These are phyloP conservation scores for Aurantiochytrium sp. DNA, from an alignment of 108 stramenopile genomes.

Conservation along the genomic window DNA sequence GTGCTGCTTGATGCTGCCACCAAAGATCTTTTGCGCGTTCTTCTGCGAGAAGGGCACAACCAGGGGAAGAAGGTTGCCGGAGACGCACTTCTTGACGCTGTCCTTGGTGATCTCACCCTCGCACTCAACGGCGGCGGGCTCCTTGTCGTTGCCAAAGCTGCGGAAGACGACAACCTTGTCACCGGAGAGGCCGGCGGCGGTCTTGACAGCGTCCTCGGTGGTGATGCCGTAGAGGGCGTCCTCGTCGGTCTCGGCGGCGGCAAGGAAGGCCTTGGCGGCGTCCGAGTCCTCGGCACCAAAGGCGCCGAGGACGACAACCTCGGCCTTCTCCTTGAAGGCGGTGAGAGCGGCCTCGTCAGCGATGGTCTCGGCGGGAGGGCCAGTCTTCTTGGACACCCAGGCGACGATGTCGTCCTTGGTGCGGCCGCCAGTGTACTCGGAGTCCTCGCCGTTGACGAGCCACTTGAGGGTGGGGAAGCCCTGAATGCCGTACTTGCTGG, in stretches of 20 bases:
- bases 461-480: constrained; percentile 60
- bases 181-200: background rate
- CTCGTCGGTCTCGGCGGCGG: constrained; percentile 36
- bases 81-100: constrained; percentile 31
- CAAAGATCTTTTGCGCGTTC: constrained; percentile 41
- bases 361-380: constrained; percentile 39
- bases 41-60: constrained; percentile 39
- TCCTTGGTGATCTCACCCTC: constrained; percentile 20
- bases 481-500: constrained; percentile 33
- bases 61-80: constrained; percentile 35
- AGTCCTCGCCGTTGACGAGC: constrained; percentile 42
- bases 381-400: constrained; percentile 52
- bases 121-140: constrained; percentile 20
- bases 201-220: constrained; percentile 6
- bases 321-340: constrained; percentile 26
- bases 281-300: constrained; percentile 38
- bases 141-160: constrained; percentile 29
- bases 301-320: constrained; percentile 42
- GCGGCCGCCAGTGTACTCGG: constrained; percentile 50
- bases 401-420: constrained; percentile 43
- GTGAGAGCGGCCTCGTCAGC: constrained; percentile 29
- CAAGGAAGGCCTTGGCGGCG: constrained; percentile 39
- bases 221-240: constrained; percentile 32
- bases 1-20: constrained; percentile 36
- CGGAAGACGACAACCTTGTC: constrained; percentile 43